Evolutionary conservation across 805 yeast genomes (phyloP), one percentile per base, ranked within the genome.

Genomic region (Dipodascus geniculatus): DNA sequence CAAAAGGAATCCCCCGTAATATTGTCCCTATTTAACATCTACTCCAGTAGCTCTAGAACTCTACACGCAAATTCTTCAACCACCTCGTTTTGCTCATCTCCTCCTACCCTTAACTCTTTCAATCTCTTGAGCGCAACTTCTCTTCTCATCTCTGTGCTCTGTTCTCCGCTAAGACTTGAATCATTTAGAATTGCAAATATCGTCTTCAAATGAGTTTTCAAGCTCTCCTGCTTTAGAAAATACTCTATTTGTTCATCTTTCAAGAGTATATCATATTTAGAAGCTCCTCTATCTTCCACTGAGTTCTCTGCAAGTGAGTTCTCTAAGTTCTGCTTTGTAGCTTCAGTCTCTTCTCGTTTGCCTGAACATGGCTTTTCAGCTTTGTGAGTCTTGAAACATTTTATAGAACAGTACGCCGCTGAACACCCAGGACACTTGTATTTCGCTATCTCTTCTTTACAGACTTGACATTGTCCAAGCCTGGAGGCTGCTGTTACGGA

Each of bases 51-150:
- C 22, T 60, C 61, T 28, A 76, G 56, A 3, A 78, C 68, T 38
- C 75, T 58, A 48, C 63, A 64, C 16, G 82, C 78, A 65, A 86
- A 85, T 59, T 85, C 91, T 63, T 85, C 90, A 2, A 87, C 80
- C 22, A 82, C 66, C 56, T 72, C 79, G 61, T 87, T 87, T 51
- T 77, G 78, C 58, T 86, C 87, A 0, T 71, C 53, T 0, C 95
- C 95, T 3, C 84, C 83, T 2, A 62, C 63, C 33, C 95, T 68
- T 16, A 87, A 68, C 53, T 79, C 80, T 4, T 78, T 72, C 8
- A 87, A 68, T 58, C 83, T 81, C 59, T 78, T 74, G 56, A 80
- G 75, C 1, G 86, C 86, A 11, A 83, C 74, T 23, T 77, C 82
- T 22, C 69, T 58, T 35, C 86, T 66, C 20, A 82, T 81, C 22